Percentiles rank a stretch among this genome's conserved stretches.
Evolutionary conservation across 768 basidiomycete genomes (phyloP).

Genomic region (Chalciporus chontae): DNA sequence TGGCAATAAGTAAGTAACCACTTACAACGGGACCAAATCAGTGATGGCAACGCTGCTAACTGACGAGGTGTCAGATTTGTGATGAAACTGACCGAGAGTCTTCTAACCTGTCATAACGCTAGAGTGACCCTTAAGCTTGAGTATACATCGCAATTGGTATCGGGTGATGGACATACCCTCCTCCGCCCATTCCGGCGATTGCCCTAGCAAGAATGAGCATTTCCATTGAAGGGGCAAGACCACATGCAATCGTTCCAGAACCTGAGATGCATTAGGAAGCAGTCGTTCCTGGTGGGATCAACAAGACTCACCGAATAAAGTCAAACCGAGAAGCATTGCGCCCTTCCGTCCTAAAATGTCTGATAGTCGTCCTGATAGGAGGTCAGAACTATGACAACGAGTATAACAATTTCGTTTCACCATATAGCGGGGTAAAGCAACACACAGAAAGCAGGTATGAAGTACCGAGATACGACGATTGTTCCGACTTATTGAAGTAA

Average conservation of each 20-base stretch:
- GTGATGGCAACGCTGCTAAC: conserved; percentile 82
- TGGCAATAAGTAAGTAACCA: conserved; percentile 9
- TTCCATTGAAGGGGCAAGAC: conserved; percentile 83
- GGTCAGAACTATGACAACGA: conserved; percentile 11
- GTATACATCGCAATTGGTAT: neutral
- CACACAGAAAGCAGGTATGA: conserved; percentile 85
- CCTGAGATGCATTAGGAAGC: conserved; percentile 41
- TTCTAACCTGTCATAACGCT: conserved; percentile 80
- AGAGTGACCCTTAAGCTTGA: conserved; percentile 19
- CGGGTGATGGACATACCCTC: conserved; percentile 55
- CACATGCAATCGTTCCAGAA: conserved; percentile 82
- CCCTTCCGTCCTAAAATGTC: conserved; percentile 84
- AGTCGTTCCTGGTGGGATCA: conserved; percentile 11
- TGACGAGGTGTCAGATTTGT: conserved; percentile 33
- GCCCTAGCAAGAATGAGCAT: conserved; percentile 76
- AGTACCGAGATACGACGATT: conserved; percentile 85
- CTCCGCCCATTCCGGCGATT: conserved; percentile 89
- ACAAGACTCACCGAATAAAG: conserved; percentile 67
- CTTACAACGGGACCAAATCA: conserved; percentile 86
- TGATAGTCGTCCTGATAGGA: conserved; percentile 64
- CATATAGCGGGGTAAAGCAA: conserved; percentile 88
- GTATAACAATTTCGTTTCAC: conserved; percentile 36
- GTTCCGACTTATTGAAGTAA: conserved; percentile 74
- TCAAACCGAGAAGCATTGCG: conserved; percentile 80
- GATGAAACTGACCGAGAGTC: neutral